Conservation (phyloP, 768 basidiomycete species). For the Porphyrellus cyaneotinctus region DNA sequence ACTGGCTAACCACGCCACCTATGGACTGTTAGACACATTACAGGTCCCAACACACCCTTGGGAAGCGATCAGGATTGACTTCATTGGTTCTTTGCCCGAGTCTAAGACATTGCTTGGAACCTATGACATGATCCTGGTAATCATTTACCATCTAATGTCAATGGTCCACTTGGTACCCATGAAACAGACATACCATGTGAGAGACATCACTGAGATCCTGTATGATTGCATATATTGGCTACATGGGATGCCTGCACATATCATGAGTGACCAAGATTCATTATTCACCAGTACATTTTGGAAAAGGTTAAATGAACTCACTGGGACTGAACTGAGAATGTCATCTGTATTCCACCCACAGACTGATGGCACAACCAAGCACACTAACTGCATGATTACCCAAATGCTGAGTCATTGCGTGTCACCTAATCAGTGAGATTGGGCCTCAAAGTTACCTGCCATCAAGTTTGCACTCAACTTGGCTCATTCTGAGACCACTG, state of each 20-base stretch:
- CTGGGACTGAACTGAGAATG: too few species aligned
- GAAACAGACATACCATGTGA: too few species aligned
- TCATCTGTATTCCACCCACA: not conserved
- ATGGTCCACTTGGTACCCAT: not conserved
- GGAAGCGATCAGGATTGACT: not conserved
- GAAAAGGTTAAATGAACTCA: too few species aligned
- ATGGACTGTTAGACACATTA: not conserved
- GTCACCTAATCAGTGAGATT: not conserved
- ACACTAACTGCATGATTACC: not conserved
- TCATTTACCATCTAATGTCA: not conserved
- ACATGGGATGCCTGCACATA: too few species aligned
- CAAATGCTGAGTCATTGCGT: not conserved
- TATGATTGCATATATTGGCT: too few species aligned
- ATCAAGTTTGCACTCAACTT: not conserved
- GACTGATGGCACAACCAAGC: not conserved
- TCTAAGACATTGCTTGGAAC: not conserved
- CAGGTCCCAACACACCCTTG: not conserved
- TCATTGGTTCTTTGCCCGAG: not conserved
- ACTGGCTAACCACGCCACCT: not conserved
- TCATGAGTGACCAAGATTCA: too few species aligned
- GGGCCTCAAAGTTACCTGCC: not conserved
- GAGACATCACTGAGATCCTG: too few species aligned
- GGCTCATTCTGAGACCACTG: not conserved
- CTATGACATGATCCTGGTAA: not conserved
- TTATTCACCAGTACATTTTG: not conserved